Base-by-base conservation (phyloP, 208 protist genomes). In the Wallacemonas collosoma region DNA sequence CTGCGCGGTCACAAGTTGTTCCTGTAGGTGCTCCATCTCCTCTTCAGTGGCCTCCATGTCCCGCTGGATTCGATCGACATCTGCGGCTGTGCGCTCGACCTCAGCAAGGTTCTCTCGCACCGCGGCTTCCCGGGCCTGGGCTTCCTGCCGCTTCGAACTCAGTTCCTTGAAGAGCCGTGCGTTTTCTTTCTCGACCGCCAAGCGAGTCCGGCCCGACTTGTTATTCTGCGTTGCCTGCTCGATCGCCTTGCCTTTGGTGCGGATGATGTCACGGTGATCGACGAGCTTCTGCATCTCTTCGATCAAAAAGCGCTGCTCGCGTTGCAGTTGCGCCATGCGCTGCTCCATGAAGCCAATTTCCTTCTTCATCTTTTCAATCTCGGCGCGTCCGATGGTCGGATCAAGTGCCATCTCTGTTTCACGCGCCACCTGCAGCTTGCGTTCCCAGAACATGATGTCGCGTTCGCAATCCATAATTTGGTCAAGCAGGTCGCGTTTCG, bases 341-440 rank as follows among this genome's bases (percentile, higher is more conserved):
- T 98, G 92, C 79, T 97, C 89, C 97, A 98, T 98, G 62, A 97
- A 89, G 55, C 85, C 83, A 73, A 99, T 98, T 79, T 98, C 96
- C 58, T 94, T 93, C 75, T 95, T 98, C 96, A 99, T 98, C 76
- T 92, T 93, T 50, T 95, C 91, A 35, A 98, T 93, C 76, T 99
- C 97, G 6, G 89, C 92, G 71, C 86, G 93, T 47, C 96, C 97
- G 51, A 98, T 93, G 40, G 88, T 97, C 47, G 96, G 96, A 75
- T 98, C 97, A 15, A 99, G 71, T 0, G 97, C 97, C 85, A 96
- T 95, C 71, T 98, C 94, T 47, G 97, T 98, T 83, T 99, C 97
- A 17, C 94, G 94, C 43, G 95, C 93, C 14, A 99, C 84, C 61
- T 98, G 93, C 70, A 99, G 97, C 81, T 99, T 99, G 62, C 95